phyloP scores from a whole-genome alignment of 495 filamentous ascomycete genomes.

The Xylaria cubensis region DNA sequence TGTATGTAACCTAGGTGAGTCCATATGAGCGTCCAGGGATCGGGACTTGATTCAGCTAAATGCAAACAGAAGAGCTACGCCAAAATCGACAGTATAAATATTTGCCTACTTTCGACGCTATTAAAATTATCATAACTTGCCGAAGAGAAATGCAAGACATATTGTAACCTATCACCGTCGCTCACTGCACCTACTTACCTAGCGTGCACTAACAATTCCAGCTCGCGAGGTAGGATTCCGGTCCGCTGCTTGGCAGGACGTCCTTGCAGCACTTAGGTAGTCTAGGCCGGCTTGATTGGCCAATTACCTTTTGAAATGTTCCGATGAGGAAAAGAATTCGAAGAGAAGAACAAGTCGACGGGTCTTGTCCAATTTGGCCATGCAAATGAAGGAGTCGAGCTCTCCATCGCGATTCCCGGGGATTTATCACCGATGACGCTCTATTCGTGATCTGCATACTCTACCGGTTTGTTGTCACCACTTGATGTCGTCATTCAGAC shows the following conservation, averaged over 20 bases:
- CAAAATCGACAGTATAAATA: constrained; percentile 2
- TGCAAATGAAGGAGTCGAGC: constrained; percentile 21
- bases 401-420: constrained; percentile 7
- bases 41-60: constrained; percentile 2
- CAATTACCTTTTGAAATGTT: background rate
- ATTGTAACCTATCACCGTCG: background rate
- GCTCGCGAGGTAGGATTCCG: constrained; percentile 6
- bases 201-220: background rate
- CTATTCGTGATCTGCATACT: background rate
- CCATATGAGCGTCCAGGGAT: background rate
- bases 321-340: constrained; percentile 29
- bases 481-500: background rate
- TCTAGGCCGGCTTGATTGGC: constrained; percentile 17
- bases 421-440: constrained; percentile 2
- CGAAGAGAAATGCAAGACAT: background rate
- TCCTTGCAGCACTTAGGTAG: background rate
- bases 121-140: background rate
- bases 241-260: constrained; percentile 17
- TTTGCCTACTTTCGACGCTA: background rate
- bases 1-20: background rate
- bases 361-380: background rate
- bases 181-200: background rate
- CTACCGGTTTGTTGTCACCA: constrained; percentile 1
- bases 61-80: background rate
- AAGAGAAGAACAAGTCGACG: background rate